Base-by-base conservation (phyloP, 768 basidiomycete genomes). In the Scleroderma bovista region DNA sequence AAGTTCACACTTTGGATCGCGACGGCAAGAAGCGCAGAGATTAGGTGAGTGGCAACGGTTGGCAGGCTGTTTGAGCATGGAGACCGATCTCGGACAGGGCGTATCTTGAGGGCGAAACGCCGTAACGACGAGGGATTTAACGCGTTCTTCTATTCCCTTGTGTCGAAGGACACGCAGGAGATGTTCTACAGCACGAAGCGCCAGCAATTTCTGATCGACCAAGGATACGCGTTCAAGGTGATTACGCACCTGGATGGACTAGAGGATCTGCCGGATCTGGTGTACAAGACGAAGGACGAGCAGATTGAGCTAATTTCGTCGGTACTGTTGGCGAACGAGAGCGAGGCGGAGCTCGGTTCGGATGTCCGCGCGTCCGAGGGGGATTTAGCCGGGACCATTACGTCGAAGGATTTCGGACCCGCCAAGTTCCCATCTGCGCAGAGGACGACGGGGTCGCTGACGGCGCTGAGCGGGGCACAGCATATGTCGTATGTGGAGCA, bases 151-250 rank as follows among this genome's bases (percentile, higher is more conserved):
- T 99, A 99, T 68, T 97, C 96, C 29, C 82, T 99, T 7, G 96
- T 99, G 31, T 97, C 94, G 22, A 96, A 96, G 69, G 95, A 97
- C 70, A 99, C 95, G 4, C 93, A 96, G 62, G 96, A 98, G 71
- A 98, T 98, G 93, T 99, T 86, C 70, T 99, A 97, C 76, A 94
- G 91, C 65, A 95, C 96, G 3, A 99, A 99, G 71, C 84, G 96
- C 15, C 96, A 98, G 63, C 93, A 97, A 62, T 99, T 99, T 72
- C 73, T 99, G 57, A 95, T 99, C 61, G 96, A 99, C 64, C 94
- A 97, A 70, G 95, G 96, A 3, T 99, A 99, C 70, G 89, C 95
- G 6, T 99, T 99, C 81, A 98, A 98, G 70, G 95, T 99, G 47
- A 98, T 99, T 69, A 98, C 96, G 2, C 90, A 94, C 59, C 80